These are phyloP conservation scores for Posidonia oceanica DNA, from an alignment of 116 monocot genomes.

Conservation along the genomic window DNA sequence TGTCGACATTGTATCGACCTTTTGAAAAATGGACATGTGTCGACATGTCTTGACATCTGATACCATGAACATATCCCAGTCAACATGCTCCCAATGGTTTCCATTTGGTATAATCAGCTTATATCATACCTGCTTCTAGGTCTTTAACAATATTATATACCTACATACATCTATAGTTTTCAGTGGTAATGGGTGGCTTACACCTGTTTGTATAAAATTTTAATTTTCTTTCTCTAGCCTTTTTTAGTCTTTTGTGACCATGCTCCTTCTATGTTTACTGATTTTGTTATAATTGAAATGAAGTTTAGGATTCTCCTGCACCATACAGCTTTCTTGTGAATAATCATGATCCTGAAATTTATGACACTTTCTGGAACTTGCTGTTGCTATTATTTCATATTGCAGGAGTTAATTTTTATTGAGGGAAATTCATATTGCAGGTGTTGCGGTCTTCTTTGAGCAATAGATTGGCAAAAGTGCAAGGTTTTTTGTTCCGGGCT, in stretches of 20 bases:
- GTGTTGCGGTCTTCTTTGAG: constrained; percentile 72
- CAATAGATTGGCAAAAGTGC: constrained; percentile 82
- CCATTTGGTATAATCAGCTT: too few relatives aligned
- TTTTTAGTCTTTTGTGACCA: background rate
- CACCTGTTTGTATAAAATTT: too few relatives aligned
- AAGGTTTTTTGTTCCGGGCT: constrained; percentile 89
- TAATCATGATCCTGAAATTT: background rate
- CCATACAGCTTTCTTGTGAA: background rate
- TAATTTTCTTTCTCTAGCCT: too few relatives aligned
- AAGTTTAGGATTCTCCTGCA: background rate
- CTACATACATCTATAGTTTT: too few relatives aligned
- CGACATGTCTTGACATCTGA: too few relatives aligned
- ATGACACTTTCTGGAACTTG: background rate
- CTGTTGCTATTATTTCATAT: background rate
- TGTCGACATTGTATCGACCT: too few relatives aligned
- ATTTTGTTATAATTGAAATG: background rate
- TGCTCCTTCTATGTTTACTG: background rate
- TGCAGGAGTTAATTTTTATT: background rate
- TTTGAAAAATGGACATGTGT: too few relatives aligned
- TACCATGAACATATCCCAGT: too few relatives aligned
- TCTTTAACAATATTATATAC: too few relatives aligned
- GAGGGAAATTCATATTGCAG: constrained; percentile 20
- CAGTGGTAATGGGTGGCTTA: too few relatives aligned
- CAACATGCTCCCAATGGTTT: too few relatives aligned
- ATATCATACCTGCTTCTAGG: too few relatives aligned